These are phyloP conservation scores for Pseudotsuga menziesii DNA, from an alignment of 75 land plant genomes.

Conservation along the genomic window DNA sequence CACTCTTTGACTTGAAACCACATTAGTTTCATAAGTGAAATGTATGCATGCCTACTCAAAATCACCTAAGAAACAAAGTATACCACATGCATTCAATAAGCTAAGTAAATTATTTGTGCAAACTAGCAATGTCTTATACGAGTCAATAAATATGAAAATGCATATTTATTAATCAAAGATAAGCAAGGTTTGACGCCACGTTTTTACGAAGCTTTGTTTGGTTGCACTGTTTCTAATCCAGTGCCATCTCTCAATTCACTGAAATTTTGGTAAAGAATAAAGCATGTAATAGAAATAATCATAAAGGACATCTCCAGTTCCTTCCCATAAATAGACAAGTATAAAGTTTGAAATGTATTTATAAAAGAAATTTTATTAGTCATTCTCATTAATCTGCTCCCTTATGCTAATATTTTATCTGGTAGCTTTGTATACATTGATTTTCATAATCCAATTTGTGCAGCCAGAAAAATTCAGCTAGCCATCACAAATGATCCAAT, in stretches of 20 bases:
- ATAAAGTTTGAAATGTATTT: neutral
- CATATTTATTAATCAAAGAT: too few relatives aligned
- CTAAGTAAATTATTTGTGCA: too few relatives aligned
- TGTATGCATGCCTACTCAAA: too few relatives aligned
- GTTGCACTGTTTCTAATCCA: neutral
- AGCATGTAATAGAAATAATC: neutral
- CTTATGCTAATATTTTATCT: neutral
- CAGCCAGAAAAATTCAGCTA: slow-evolving; percentile 3
- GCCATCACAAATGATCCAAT: neutral
- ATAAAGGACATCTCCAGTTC: neutral
- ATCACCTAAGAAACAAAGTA: too few relatives aligned
- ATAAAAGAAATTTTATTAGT: neutral
- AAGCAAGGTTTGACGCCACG: too few relatives aligned
- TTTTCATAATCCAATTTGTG: neutral
- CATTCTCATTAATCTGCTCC: neutral
- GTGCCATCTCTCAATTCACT: neutral
- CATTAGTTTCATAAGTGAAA: too few relatives aligned
- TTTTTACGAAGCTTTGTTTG: neutral
- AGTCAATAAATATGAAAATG: too few relatives aligned
- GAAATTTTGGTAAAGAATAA: neutral
- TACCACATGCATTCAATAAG: too few relatives aligned
- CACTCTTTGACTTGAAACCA: too few relatives aligned
- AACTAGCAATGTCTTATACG: too few relatives aligned
- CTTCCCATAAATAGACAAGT: too few relatives aligned
- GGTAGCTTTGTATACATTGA: neutral